A percentile compares a stretch with the other conserved stretches of the same genome.
Evolutionary conservation across 148 eudicot genomes (phyloP).

Genomic region (Cornus florida): DNA sequence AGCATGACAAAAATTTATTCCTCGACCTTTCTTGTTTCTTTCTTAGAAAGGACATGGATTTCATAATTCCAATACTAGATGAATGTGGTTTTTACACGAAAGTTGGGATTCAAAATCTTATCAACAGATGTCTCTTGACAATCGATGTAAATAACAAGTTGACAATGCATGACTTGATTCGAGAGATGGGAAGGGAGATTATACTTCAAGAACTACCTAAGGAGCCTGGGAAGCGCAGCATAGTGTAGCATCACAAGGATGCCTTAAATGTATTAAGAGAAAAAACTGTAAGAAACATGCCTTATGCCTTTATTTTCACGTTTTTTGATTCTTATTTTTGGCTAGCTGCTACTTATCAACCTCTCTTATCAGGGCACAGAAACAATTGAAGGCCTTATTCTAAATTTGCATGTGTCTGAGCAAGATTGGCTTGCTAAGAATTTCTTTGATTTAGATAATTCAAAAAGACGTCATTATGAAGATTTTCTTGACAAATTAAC

Average conservation of each 20-base stretch:
- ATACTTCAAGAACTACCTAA: neutral
- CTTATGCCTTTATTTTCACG: no score
- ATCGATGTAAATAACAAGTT: neutral
- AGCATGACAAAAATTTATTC: slow-evolving; percentile 13
- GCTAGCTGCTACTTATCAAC: neutral
- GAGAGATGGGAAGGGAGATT: neutral
- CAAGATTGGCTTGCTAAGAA: no score
- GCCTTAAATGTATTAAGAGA: neutral
- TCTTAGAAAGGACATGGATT: slow-evolving; percentile 14
- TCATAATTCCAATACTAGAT: neutral
- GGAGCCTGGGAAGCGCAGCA: neutral
- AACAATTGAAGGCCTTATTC: neutral
- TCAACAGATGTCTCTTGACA: slow-evolving; percentile 2
- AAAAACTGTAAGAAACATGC: neutral
- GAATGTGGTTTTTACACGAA: slow-evolving; percentile 6
- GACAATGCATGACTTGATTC: neutral
- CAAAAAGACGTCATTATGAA: no score
- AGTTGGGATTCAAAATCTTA: neutral
- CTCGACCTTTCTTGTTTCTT: slow-evolving; percentile 24
- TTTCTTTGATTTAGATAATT: no score
- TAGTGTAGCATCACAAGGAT: neutral
- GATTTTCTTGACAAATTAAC: no score
- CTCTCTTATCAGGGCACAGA: neutral
- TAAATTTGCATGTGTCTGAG: neutral
- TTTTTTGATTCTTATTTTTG: neutral